phyloP scores from a whole-genome alignment of 2,329 filamentous ascomycete genomes.

The Hypomyces perniciosus region DNA sequence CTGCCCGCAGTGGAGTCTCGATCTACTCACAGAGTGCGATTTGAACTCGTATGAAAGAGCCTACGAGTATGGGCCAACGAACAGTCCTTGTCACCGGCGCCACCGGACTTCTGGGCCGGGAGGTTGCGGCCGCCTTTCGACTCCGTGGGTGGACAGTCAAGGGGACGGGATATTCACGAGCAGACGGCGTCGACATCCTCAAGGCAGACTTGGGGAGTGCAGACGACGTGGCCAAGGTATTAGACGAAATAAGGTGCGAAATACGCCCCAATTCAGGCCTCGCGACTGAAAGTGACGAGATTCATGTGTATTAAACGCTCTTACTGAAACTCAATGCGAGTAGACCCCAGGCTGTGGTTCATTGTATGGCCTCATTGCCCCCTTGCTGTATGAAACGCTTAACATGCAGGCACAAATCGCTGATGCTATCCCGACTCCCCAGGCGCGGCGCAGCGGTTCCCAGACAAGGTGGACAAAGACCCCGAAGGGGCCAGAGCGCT shows the following conservation, averaged over 20 bases:
- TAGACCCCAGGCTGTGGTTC: conserved; percentile 12
- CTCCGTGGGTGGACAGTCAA: conserved; percentile 57
- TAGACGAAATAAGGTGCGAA: conserved; percentile 52
- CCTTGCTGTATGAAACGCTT: neutral
- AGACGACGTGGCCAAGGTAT: conserved; percentile 40
- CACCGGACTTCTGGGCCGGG: conserved; percentile 74
- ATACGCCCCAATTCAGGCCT: neutral
- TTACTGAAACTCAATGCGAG: neutral
- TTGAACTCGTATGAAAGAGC: too few relatives aligned
- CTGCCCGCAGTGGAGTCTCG: too few relatives aligned
- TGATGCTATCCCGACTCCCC: conserved; percentile 14
- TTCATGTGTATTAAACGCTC: neutral
- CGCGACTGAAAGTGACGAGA: neutral
- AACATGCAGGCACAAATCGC: conserved; percentile 1
- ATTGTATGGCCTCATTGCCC: conserved; percentile 8
- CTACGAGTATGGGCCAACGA: conserved; percentile 18
- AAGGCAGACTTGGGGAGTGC: conserved; percentile 48
- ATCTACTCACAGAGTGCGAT: too few relatives aligned
- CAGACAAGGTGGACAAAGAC: conserved; percentile 77
- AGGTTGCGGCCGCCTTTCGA: conserved; percentile 68
- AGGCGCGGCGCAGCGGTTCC: conserved; percentile 84
- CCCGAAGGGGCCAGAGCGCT: conserved; percentile 67
- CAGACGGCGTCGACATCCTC: conserved; percentile 62
- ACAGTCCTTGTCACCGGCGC: conserved; percentile 76
- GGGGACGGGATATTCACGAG: conserved; percentile 68